Base-by-base conservation (phyloP, 768 basidiomycete species). In the Obba rivulosa region DNA sequence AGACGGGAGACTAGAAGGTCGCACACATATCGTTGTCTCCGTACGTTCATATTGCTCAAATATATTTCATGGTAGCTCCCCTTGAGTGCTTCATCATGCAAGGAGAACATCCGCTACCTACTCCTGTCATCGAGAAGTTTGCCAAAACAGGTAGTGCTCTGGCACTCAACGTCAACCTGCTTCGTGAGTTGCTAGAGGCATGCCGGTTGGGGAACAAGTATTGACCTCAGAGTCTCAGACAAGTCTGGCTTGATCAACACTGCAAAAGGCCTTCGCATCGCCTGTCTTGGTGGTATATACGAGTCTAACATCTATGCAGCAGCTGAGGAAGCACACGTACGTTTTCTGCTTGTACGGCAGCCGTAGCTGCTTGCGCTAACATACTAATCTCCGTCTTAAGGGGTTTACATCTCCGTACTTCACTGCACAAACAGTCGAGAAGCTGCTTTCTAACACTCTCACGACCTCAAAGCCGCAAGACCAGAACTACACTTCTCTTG, bases 1-100 rank as follows among this genome's bases (percentile, higher is more conserved):
- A 55, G 72, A 77, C 8, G 93, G 87, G 0, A 66, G 72, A 20
- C 59, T 92, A 28, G 77, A 84, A 70, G 83, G 89, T 82, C 51
- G 63, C 37, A 70, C 48, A 25, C 35, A 20, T 21, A 22, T 35
- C n/a, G 14, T 39, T 3, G 41, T 10, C 21, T 39, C 18, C 45
- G 31, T 52, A 28, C 20, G 38, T 23, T 31, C 16, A 8, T 43
- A n/a, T 7, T 28, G 39, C 52, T 59, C 45, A 60, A 24, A 40
- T 38, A 34, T 23, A 56, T 45, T 50, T 16, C 34, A 31, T 25
- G 56, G 36, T 51, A 95, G 91, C 83, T 23, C 90, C 94, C 10
- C 69, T 95, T 16, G 87, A 90, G 59, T 93, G 91, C 57, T 97
- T 95, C 69, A 82, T 96, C 49, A 93, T 92, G 79, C 84, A 92